Base-by-base conservation (phyloP, 345 rosid species). In the thale cress (Arabidopsis thaliana) region DNA sequence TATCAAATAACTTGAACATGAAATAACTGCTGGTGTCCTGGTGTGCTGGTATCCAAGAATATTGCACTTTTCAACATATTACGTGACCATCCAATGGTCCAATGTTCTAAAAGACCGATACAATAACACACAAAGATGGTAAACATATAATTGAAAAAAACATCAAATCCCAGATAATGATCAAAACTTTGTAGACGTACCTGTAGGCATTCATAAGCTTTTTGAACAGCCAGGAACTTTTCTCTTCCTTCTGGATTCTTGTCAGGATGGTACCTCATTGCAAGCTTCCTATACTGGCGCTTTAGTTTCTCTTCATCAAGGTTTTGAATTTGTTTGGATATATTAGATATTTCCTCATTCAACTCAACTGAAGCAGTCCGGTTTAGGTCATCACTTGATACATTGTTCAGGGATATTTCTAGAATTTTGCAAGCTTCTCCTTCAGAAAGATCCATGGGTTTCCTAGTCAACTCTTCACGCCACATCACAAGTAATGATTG, bases 251-350 rank as follows among this genome's bases (percentile, higher is more conserved):
- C 93, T 65, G 99, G 99, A 81, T 95, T 95, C 78, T 95, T 95
- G 83, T 95, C 99, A 79, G 99, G 99, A 85, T 95, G 99, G 76
- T 90, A 95, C 83, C 83, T 92, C 98, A 95, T 95, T 9, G 99
- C 99, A 81, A 95, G 98, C 83, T 95, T 95, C 84, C 99, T 90
- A 77, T 95, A 95, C 66, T 95, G 99, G n/a, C 99, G 87, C 91
- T 95, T 95, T 50, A 95, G 91, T 81, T 89, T 95, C 81, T 95
- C 99, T 85, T 95, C 99, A 85, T 95, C 99, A 77, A 95, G 88
- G 83, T 89, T 93, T 89, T 95, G 97, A 81, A 90, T 88, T 79
- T 88, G 88, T 80, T 85, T 95, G 63, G 99, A 89, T 78, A 92
- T 82, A 84, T 75, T 86, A 59, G 84, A 76, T 48, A 61, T 68